Evolutionary conservation across 352 stramenopile species (phyloP), one percentile per base, ranked within the genome.

Genomic region (Globisporangium nagaii): DNA sequence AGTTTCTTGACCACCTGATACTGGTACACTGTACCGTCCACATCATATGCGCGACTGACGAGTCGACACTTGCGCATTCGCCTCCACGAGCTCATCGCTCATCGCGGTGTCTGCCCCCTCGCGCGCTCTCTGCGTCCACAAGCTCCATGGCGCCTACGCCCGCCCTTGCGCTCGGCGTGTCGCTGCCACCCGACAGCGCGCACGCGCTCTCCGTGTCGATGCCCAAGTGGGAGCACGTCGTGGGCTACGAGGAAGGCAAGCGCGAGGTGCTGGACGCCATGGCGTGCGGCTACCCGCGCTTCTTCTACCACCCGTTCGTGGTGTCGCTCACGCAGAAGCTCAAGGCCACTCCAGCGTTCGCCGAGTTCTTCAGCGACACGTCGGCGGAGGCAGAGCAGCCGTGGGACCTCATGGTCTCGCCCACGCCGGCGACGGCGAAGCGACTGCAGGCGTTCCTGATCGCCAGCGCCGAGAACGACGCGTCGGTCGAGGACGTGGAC

Each of bases 201-300:
- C 81, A 96, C 46, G 84, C 86, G 44, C 70, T 92, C 10, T 92
- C 79, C 39, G 86, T 96, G 55, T 92, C 79, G 7, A 82, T 96
- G 68, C 84, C 84, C 15, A 68, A 70, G 44, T 96, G 86, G 86
- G 54, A 73, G 2, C 49, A 96, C 60, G 86, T 96, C 28, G 84
- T 97, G 25, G 81, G 84, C 53, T 98, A 98, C 70, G 92, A 97
- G 64, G 86, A 97, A 65, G 86, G 73, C 15, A 68, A 77, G 24
- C 53, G 71, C 8, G 66, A 80, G 17, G 70, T 96, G 22, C 63
- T 93, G 20, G 53, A 66, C 13, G 78, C 76, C 27, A 73, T 98
- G 64, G 74, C 70, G 13, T 94, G 86, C 63, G 92, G 90, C 27
- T 98, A 98, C 66, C 92, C 92, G 48, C 87, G 92, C 52, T 98